Evolutionary conservation across 2,329 filamentous ascomycete species (phyloP).

Genomic region (Pleomassaria siparia): DNA sequence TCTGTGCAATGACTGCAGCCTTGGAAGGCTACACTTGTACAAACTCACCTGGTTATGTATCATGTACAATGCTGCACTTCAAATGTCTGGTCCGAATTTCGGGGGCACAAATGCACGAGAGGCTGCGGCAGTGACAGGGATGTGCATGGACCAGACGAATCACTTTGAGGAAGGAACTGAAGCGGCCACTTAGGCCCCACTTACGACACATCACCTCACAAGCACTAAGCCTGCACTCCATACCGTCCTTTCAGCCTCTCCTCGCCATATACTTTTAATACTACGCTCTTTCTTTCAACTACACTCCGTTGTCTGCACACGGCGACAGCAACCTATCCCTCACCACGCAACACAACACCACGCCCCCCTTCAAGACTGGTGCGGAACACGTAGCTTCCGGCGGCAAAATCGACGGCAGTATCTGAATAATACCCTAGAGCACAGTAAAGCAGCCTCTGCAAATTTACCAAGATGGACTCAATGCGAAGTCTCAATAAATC

Average conservation of each 20-base stretch:
- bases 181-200: conserved; percentile 1
- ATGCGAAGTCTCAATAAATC: conserved; percentile 47
- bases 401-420: conserved; percentile 1
- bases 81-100: too few species aligned
- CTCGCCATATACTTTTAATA: neutral
- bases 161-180: neutral
- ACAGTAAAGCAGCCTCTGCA: neutral
- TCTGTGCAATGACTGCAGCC: too few species aligned
- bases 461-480: conserved; percentile 35
- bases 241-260: neutral
- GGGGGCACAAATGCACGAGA: neutral
- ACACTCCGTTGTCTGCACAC: neutral
- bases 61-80: too few species aligned
- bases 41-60: too few species aligned
- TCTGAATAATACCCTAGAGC: neutral
- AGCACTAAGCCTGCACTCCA: neutral
- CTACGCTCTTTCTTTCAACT: neutral
- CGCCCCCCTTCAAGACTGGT: neutral
- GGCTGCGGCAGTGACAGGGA: too few species aligned
- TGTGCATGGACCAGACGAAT: neutral
- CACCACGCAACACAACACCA: neutral
- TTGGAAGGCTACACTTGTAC: too few species aligned
- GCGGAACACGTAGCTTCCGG: neutral
- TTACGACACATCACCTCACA: neutral
- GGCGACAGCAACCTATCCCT: neutral